Base-by-base conservation (phyloP, 2,329 filamentous ascomycete genomes). In the Aureobasidium sp. region DNA sequence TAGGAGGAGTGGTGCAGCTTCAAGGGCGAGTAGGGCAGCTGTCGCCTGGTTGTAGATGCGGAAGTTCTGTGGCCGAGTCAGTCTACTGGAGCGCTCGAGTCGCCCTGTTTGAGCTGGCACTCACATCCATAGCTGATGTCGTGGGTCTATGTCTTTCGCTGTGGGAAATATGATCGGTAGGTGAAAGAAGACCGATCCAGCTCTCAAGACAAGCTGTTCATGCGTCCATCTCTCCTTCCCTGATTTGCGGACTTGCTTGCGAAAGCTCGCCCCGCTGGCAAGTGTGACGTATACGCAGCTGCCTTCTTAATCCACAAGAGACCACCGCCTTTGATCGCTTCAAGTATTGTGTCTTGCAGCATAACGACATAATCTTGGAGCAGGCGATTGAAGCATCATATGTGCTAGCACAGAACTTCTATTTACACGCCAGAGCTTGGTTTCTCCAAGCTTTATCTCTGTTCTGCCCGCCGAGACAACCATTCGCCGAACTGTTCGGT, bases 1-100 rank as follows among this genome's bases (percentile, higher is more conserved):
- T 0, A 78, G 66, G 54, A 86, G 77, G 62, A 87, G 75, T 0
- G 83, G 77, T 4, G 81, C 64, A 9, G 74, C 71, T 68, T 77
- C 73, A 3, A 71, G 64, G 8, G 73, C 67, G 44, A 75, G 61
- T 71, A 74, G 75, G 39, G 69, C 74, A 14, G 74, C 73, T 14
- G 75, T 75, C 54, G 73, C 73, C 62, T 74, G 76, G 61, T 70
- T 72, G 71, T 77, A 77, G 64, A 74, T 72, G 69, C 75, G 75
- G 69, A 74, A 75, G 63, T 76, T 74, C 74, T 77, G 54, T 47
- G 9, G 25, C 16, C 39, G 29, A n/a, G 29, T 57, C 53, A 57
- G 30, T 29, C 27, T n/a, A 25, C 29, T 42, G 37, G 16, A 32
- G 37, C 49, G 9, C 6, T 3, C 14, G 32, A 5, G 27, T 25